Conservation (phyloP, 2,329 filamentous ascomycete species). For the Arthrocladium fulminans region DNA sequence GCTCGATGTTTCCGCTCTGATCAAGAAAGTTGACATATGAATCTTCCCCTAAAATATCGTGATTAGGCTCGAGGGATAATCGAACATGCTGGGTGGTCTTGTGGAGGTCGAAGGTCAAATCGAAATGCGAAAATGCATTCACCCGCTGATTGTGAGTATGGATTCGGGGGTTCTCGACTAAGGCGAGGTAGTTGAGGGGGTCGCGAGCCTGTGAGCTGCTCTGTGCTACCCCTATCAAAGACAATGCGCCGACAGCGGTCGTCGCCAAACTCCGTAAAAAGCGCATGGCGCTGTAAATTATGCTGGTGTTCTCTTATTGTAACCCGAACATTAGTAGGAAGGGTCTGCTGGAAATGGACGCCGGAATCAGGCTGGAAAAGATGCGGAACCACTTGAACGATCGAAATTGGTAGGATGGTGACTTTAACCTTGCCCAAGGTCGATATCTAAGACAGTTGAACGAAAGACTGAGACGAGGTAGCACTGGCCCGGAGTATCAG, state of each 20-base stretch:
- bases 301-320: neutral
- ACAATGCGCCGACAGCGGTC: constrained; percentile 14
- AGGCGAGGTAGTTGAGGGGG: constrained; percentile 64
- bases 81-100: constrained; percentile 61
- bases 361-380: neutral
- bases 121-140: constrained; percentile 72
- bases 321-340: neutral
- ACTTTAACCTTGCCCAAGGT: neutral
- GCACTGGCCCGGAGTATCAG: neutral
- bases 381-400: neutral
- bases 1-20: constrained; percentile 58
- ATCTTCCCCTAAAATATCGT: constrained; percentile 73
- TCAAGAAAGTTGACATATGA: constrained; percentile 65
- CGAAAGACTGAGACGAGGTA: neutral
- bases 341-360: too few species aligned
- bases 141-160: constrained; percentile 70
- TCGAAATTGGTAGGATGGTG: neutral
- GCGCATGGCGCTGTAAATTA: constrained; percentile 21
- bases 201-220: constrained; percentile 67
- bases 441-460: neutral
- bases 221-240: constrained; percentile 10
- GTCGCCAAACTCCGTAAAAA: constrained; percentile 14
- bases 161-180: constrained; percentile 66
- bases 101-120: constrained; percentile 70
- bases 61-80: constrained; percentile 76